Evolutionary conservation across 768 basidiomycete genomes (phyloP).

Genomic region (Boletus reticulatus): DNA sequence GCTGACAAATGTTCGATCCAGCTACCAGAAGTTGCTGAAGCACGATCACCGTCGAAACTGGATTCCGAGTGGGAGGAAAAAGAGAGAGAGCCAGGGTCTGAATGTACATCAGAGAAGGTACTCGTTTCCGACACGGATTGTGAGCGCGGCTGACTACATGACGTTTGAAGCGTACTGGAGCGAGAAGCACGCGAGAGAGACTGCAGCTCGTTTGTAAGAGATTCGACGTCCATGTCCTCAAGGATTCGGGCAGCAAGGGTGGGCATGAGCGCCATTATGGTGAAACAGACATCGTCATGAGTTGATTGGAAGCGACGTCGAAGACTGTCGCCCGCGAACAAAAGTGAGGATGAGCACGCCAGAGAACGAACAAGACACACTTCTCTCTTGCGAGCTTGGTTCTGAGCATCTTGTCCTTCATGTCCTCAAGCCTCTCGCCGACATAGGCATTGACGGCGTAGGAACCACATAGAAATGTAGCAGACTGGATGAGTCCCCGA

Average conservation of each 20-base stretch:
- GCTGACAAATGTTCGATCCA: slow-evolving; percentile 45
- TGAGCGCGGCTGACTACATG: slow-evolving; percentile 19
- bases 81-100: slow-evolving; percentile 43
- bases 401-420: slow-evolving; percentile 58
- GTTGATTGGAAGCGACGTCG: slow-evolving; percentile 72
- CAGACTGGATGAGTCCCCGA: slow-evolving; percentile 45
- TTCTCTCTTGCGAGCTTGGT: slow-evolving; percentile 61
- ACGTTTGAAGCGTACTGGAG: slow-evolving; percentile 11
- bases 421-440: slow-evolving; percentile 58
- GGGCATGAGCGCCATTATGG: slow-evolving; percentile 66
- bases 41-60: slow-evolving; percentile 37
- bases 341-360: slow-evolving; percentile 1
- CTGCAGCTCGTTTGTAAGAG: slow-evolving; percentile 56
- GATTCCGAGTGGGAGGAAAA: slow-evolving; percentile 40
- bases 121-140: slow-evolving; percentile 38
- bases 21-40: slow-evolving; percentile 36
- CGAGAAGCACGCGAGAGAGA: slow-evolving; percentile 38
- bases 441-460: slow-evolving; percentile 67
- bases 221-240: slow-evolving; percentile 76
- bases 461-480: slow-evolving; percentile 53
- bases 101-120: slow-evolving; percentile 39
- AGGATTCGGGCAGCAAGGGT: slow-evolving; percentile 64
- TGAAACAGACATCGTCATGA: slow-evolving; percentile 75
- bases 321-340: slow-evolving; percentile 42
- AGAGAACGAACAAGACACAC: slow-evolving; percentile 29